A percentile compares a stretch with the other conserved stretches of the same genome.
phyloP scores from a whole-genome alignment of 2,329 filamentous ascomycete genomes.

The Stachybotrys echinatus region DNA sequence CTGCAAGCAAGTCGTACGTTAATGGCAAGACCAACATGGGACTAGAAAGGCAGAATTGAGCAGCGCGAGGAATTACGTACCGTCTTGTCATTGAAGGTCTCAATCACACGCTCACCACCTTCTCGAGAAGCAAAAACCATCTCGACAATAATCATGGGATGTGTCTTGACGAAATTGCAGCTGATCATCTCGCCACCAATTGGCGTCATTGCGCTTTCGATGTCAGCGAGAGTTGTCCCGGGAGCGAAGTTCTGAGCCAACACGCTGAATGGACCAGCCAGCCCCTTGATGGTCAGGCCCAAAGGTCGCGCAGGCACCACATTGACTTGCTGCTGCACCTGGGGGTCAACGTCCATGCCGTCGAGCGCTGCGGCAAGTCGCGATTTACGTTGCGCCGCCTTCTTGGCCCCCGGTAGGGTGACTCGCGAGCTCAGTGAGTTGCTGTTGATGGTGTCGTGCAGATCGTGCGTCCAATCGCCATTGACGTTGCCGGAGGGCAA shows the following conservation, averaged over 20 bases:
- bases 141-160: conserved; percentile 71
- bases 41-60: not conserved
- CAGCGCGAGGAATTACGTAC: conserved; percentile 51
- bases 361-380: conserved; percentile 41
- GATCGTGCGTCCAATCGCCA: conserved; percentile 67
- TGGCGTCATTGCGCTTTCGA: conserved; percentile 75
- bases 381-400: conserved; percentile 19
- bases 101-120: conserved; percentile 68
- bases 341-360: conserved; percentile 28
- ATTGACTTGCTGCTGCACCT: conserved; percentile 30
- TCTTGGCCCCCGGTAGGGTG: conserved; percentile 28
- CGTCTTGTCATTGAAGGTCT: conserved; percentile 73
- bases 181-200: conserved; percentile 64
- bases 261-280: conserved; percentile 66
- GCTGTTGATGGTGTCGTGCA: conserved; percentile 45
- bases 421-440: conserved; percentile 43
- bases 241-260: conserved; percentile 78
- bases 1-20: too few species aligned
- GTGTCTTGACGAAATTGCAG: conserved; percentile 62
- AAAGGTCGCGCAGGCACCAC: conserved; percentile 18
- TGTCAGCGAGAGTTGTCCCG: conserved; percentile 76
- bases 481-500: conserved; percentile 45
- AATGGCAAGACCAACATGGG: too few species aligned
- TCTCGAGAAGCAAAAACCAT: conserved; percentile 68
- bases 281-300: conserved; percentile 67